phyloP scores from a whole-genome alignment of 257 asterid species.

The Osmanthus fragrans region DNA sequence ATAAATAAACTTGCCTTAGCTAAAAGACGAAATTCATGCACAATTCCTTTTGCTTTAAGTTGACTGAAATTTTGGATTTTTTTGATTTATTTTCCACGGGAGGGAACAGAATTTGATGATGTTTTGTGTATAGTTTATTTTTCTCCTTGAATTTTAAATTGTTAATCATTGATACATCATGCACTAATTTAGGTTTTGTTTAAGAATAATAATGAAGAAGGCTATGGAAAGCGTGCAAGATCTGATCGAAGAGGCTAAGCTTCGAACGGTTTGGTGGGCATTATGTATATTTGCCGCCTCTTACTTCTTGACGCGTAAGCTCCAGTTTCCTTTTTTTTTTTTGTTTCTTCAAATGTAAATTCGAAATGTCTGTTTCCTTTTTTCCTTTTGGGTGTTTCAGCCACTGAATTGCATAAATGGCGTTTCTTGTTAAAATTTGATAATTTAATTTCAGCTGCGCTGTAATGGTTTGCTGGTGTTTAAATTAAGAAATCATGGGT shows the following conservation, averaged over 20 bases:
- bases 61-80: no score
- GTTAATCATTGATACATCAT: background rate
- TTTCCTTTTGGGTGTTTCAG: background rate
- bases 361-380: background rate
- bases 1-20: background rate
- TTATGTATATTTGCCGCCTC: conserved; percentile 70
- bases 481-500: conserved; percentile 2
- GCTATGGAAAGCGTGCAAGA: conserved; percentile 63
- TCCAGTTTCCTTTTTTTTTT: background rate
- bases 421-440: background rate
- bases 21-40: conserved; percentile 4
- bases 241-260: conserved; percentile 93
- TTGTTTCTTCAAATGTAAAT: background rate
- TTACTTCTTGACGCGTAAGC: conserved; percentile 81
- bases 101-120: conserved; percentile 10
- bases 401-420: conserved; percentile 1
- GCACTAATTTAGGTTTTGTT: background rate
- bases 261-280: conserved; percentile 89
- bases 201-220: conserved; percentile 38
- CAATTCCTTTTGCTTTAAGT: background rate
- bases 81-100: background rate
- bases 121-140: background rate
- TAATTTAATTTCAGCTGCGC: background rate
- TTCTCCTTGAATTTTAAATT: background rate
- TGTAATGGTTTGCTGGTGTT: conserved; percentile 4